These are phyloP conservation scores for Eruca vesicaria DNA, from an alignment of 441 rosid genomes.

Conservation along the genomic window DNA sequence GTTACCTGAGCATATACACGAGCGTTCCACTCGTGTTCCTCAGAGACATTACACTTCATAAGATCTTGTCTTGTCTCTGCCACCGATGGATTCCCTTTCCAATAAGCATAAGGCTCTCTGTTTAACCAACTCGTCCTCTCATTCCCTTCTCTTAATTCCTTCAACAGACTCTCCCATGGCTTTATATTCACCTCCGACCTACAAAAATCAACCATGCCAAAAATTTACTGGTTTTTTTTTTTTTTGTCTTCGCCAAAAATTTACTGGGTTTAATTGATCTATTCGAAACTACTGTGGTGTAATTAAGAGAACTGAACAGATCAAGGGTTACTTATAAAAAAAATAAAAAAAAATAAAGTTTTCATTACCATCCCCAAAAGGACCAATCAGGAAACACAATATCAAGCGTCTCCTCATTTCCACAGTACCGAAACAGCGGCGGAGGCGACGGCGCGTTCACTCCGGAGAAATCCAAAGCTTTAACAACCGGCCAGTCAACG, in stretches of 20 bases:
- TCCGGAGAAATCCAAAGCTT: constrained; percentile 19
- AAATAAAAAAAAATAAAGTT: background rate
- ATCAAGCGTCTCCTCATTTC: constrained; percentile 34
- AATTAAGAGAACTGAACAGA: background rate
- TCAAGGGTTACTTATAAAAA: background rate
- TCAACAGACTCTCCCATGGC: constrained; percentile 50
- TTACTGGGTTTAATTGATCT: background rate
- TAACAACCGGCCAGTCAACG: constrained; percentile 39
- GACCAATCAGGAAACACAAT: constrained; percentile 43
- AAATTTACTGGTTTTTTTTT: background rate
- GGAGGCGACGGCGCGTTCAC: constrained; percentile 27
- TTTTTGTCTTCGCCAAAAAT: background rate
- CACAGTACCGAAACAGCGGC: constrained; percentile 37
- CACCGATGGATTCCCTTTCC: constrained; percentile 61
- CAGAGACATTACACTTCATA: constrained; percentile 56
- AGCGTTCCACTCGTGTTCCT: constrained; percentile 52
- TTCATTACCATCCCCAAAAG: constrained; percentile 37
- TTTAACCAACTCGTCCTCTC: constrained; percentile 45
- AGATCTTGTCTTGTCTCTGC: constrained; percentile 48
- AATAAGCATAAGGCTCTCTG: constrained; percentile 59
- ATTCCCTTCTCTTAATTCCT: constrained; percentile 49
- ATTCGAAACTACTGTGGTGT: background rate
- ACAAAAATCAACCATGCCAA: background rate
- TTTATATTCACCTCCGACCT: constrained; percentile 65
- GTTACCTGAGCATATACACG: constrained; percentile 51